These are phyloP conservation scores for Nitzschia inconspicua DNA, from an alignment of 108 stramenopile genomes.

Conservation along the genomic window DNA sequence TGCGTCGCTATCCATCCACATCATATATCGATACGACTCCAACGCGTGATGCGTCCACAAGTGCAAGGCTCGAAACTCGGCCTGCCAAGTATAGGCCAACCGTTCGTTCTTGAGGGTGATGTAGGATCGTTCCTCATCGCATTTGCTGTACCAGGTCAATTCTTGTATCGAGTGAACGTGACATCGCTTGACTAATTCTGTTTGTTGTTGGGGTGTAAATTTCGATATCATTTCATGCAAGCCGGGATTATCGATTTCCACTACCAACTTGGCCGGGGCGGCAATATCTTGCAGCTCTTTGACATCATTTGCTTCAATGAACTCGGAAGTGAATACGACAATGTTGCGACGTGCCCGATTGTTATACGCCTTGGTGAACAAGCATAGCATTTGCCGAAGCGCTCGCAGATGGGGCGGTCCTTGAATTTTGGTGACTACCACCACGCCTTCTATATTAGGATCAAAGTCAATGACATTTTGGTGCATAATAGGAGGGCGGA, in stretches of 20 bases:
- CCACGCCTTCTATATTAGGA: slow-evolving; percentile 11
- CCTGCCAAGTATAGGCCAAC: slow-evolving; percentile 34
- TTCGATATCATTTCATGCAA: slow-evolving; percentile 25
- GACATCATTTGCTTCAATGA: slow-evolving; percentile 2
- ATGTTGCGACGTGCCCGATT: slow-evolving; percentile 33
- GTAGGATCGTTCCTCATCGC: slow-evolving; percentile 10
- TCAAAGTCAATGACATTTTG: not conserved
- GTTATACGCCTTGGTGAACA: slow-evolving; percentile 41
- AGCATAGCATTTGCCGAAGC: slow-evolving; percentile 35
- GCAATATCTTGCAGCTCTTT: slow-evolving; percentile 15
- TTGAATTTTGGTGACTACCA: slow-evolving; percentile 52
- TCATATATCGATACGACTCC: slow-evolving; percentile 31
- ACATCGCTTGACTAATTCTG: slow-evolving; percentile 28
- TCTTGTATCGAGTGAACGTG: not conserved
- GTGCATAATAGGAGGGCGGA: not conserved
- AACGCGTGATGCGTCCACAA: slow-evolving; percentile 39
- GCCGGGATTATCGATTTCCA: slow-evolving; percentile 38
- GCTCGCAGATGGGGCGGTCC: slow-evolving; percentile 4
- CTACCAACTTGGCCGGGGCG: slow-evolving; percentile 30
- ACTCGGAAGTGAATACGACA: slow-evolving; percentile 36
- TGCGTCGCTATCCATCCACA: slow-evolving; percentile 41
- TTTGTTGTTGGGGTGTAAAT: slow-evolving; percentile 6
- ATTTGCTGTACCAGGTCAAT: slow-evolving; percentile 27
- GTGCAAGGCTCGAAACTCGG: slow-evolving; percentile 48
- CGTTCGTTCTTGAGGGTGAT: not conserved